Percentiles rank a stretch among this genome's conserved stretches.
phyloP scores from a whole-genome alignment of 306 rosid species.

The Begonia peltatifolia region DNA sequence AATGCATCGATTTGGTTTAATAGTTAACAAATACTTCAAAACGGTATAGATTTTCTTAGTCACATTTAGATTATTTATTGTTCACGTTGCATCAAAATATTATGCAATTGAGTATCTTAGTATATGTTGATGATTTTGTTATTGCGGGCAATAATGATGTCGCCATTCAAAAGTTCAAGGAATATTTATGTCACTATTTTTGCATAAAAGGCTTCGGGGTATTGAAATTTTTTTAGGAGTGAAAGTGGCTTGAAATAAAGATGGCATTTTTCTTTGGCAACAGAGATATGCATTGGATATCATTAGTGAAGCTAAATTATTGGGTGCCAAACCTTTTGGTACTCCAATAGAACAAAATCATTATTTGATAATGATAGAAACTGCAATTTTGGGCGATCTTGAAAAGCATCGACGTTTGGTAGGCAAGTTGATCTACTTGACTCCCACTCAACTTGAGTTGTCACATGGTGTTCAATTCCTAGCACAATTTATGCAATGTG shows the following conservation, averaged over 20 bases:
- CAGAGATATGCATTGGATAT: slow-evolving; percentile 4
- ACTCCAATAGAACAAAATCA: slow-evolving; percentile 1
- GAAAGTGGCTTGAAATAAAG: not conserved
- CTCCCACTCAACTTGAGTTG: not conserved
- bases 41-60: not conserved
- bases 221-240: slow-evolving; percentile 4
- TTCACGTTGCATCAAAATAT: not conserved
- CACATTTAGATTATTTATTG: slow-evolving; percentile 1
- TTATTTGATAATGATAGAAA: not conserved
- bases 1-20: too few species aligned
- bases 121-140: slow-evolving; percentile 1
- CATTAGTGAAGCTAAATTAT: not conserved
- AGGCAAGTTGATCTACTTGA: not conserved
- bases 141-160: not conserved
- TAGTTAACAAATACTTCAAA: not conserved
- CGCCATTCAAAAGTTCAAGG: slow-evolving; percentile 4
- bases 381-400: not conserved
- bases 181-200: not conserved
- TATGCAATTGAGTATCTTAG: not conserved
- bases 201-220: not conserved
- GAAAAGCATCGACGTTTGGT: not conserved
- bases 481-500: not conserved
- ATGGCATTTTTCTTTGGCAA: not conserved
- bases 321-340: not conserved
- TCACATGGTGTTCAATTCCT: not conserved